Base-by-base conservation (phyloP, 305 asterid genomes). In the Solanum hybrid region DNA sequence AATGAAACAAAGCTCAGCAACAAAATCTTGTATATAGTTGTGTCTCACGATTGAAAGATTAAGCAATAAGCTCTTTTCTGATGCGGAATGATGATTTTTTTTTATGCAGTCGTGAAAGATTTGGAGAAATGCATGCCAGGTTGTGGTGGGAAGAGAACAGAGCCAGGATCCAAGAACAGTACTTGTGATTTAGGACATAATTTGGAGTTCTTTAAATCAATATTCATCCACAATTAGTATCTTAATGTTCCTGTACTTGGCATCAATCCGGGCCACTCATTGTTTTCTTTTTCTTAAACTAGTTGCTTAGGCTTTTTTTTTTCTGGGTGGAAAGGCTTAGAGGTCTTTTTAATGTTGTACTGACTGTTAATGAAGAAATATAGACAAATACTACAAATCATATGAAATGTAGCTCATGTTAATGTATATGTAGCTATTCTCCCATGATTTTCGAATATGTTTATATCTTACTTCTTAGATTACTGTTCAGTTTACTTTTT, bases 61-160 rank as follows among this genome's bases (percentile, higher is more conserved):
- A 27, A 38, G 35, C 56, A 81, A 3, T 27, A 27, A 27, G 26
- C 19, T 17, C 72, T 82, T 38, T 27, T 29, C 87, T 42, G 72
- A 45, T 1, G 12, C 1, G 10, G 27, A 82, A 82, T 82, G 29
- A 27, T 27, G 29, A 27, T 27, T 27, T 69, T 64, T 8, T 37
- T 77, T 85, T 42, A n/a, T 94, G 93, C 98, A 97, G 98, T 91
- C 98, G 97, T 86, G 99, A 96, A 92, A 95, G 75, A 90, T 96
- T 97, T 31, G 98, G 95, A 88, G 98, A 97, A 94, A 94, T 88
- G 95, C 98, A 95, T 38, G 99, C 99, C 27, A 93, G 98, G 92
- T 75, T 93, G 89, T 96, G 98, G 98, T 97, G 99, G 99, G 98
- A 96, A 92, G 95, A 92, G 79, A 96, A 97, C 92, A 91, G 95